phyloP scores from a whole-genome alignment of 2,329 filamentous ascomycete genomes.

The Venturia asperata region DNA sequence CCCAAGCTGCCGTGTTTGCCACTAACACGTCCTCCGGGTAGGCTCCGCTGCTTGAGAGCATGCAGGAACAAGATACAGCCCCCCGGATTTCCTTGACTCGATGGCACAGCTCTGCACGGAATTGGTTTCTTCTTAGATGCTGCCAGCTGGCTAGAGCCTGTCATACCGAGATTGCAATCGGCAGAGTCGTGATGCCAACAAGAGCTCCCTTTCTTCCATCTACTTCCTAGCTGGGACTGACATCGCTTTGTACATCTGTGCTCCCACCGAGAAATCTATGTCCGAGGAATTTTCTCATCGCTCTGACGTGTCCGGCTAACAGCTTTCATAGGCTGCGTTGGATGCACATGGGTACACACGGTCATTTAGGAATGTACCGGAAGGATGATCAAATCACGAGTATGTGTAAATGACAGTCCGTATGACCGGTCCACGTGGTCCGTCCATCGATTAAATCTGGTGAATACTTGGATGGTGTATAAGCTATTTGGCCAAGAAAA shows the following conservation, averaged over 20 bases:
- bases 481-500: not conserved
- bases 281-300: not conserved
- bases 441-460: not conserved
- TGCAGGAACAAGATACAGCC: too few relatives aligned
- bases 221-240: not conserved
- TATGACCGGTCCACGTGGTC: not conserved
- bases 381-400: not conserved
- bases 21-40: too few relatives aligned
- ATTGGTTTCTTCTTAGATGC: not conserved
- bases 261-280: not conserved
- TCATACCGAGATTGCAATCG: not conserved
- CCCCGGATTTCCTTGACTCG: too few relatives aligned
- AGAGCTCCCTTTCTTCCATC: not conserved
- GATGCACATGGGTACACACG: slow-evolving; percentile 2
- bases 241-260: not conserved
- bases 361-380: not conserved
- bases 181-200: not conserved
- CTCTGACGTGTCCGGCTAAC: not conserved
- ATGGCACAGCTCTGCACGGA: too few relatives aligned
- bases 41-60: too few relatives aligned
- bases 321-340: not conserved
- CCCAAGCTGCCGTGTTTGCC: too few relatives aligned
- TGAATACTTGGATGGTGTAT: too few relatives aligned
- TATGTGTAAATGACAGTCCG: not conserved
- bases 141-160: not conserved